Evolutionary conservation across 1,139 yeast genomes (phyloP), one percentile per base, ranked within the genome.

Genomic region (Candida sojae): DNA sequence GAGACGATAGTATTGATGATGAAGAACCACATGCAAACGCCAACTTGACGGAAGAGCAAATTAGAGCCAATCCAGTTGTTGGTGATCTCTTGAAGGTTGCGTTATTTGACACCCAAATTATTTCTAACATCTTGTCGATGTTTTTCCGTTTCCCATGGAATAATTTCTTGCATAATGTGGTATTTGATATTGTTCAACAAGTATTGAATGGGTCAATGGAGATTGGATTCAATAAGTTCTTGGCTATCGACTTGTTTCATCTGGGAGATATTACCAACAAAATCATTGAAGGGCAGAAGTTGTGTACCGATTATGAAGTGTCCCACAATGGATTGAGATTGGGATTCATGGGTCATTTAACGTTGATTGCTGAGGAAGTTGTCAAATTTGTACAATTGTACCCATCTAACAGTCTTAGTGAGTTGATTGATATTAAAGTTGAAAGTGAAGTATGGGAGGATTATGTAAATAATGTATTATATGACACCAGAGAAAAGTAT

Each of bases 341-440:
- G 51, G 99, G 99, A 1, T 95, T 88, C 66, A 95, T 93, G 96
- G 99, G 99, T 29, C 99, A 93, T 67, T 75, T 93, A 62, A 93
- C 97, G 0, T 75, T 93, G 54, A 92, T 95, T 53, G 96, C 97
- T 7, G 99, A 95, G 64, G 99, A 93, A 64, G 96, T 93, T 41
- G 97, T 93, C 50, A 95, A 95, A 64, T 93, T 93, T 65, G 87
- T 92, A 29, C 90, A 89, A 43, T 68, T 86, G 21, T 86, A 84
- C 58, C 84, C 90, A 1, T 80, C 85, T 36, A 80, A 76, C 54
- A 70, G 83, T 1, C 69, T 86, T 31, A 80, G 89, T 48, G 79
- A 79, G 29, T 70, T 79, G 12, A 84, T 89, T 33, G 83, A 83
- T 52, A 76, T 71, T 21, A 83, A 83, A 42, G 79, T 84, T 8